These are phyloP conservation scores for Nitzschia palea DNA, from an alignment of 108 stramenopile species.

Conservation along the genomic window DNA sequence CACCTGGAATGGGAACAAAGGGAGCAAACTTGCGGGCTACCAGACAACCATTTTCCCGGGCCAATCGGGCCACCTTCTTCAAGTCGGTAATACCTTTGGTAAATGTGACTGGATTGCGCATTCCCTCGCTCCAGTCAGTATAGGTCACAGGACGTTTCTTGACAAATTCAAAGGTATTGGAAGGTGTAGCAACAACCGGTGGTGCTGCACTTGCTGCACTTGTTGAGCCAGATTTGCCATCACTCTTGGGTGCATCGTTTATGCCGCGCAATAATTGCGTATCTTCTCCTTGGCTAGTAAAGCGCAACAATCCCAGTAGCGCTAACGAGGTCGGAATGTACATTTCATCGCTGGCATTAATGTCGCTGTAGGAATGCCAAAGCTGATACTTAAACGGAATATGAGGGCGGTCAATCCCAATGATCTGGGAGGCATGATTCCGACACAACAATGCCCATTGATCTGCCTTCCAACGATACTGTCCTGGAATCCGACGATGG, in stretches of 20 bases:
- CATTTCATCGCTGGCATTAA: constrained; percentile 86
- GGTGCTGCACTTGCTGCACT: constrained; percentile 7
- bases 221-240: background rate
- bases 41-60: constrained; percentile 72
- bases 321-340: constrained; percentile 81
- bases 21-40: constrained; percentile 82
- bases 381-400: constrained; percentile 46
- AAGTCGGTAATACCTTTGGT: constrained; percentile 47
- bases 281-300: constrained; percentile 23
- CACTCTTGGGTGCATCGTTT: constrained; percentile 1
- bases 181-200: background rate
- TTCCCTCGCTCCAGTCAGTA: constrained; percentile 79
- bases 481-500: constrained; percentile 53
- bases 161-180: constrained; percentile 35
- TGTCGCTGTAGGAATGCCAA: constrained; percentile 67
- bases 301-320: constrained; percentile 49
- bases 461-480: constrained; percentile 87
- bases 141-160: constrained; percentile 63
- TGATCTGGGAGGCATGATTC: constrained; percentile 55
- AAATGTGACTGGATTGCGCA: constrained; percentile 81
- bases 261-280: constrained; percentile 17
- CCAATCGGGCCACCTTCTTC: constrained; percentile 51
- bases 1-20: constrained; percentile 8
- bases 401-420: constrained; percentile 49
- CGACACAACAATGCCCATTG: constrained; percentile 82